These are phyloP conservation scores for Cercospora zeae-maydis DNA, from an alignment of 2,329 filamentous ascomycete genomes.

Conservation along the genomic window DNA sequence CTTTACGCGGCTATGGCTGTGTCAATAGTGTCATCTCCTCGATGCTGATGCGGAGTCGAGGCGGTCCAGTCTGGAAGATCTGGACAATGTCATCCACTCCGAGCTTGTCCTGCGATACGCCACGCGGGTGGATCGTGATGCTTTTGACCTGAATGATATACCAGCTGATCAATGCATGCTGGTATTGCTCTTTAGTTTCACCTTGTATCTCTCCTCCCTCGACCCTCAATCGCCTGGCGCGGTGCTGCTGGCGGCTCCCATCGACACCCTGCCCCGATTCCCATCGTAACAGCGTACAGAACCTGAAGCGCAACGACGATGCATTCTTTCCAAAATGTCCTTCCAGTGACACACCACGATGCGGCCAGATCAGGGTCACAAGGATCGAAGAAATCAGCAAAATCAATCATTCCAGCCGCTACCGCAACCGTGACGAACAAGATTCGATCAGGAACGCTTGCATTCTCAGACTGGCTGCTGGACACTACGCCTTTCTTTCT, in stretches of 20 bases:
- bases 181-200: neutral
- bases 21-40: constrained; percentile 6
- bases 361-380: constrained; percentile 4
- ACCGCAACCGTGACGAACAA: constrained; percentile 14
- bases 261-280: neutral
- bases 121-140: neutral
- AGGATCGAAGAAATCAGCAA: constrained; percentile 5
- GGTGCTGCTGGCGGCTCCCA: neutral
- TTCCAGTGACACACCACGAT: constrained; percentile 14
- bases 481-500: constrained; percentile 33
- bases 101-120: neutral
- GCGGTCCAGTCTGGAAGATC: constrained; percentile 10
- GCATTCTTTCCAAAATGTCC: constrained; percentile 15
- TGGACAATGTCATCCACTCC: neutral
- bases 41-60: constrained; percentile 8
- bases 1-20: constrained; percentile 1
- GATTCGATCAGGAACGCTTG: constrained; percentile 17
- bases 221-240: neutral
- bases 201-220: neutral
- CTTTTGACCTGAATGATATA: constrained; percentile 1
- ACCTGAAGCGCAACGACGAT: neutral
- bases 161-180: neutral
- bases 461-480: constrained; percentile 32
- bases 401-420: constrained; percentile 16
- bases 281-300: neutral